These are phyloP conservation scores for Haberlea rhodopensis DNA, from an alignment of 257 asterid species.

Conservation along the genomic window DNA sequence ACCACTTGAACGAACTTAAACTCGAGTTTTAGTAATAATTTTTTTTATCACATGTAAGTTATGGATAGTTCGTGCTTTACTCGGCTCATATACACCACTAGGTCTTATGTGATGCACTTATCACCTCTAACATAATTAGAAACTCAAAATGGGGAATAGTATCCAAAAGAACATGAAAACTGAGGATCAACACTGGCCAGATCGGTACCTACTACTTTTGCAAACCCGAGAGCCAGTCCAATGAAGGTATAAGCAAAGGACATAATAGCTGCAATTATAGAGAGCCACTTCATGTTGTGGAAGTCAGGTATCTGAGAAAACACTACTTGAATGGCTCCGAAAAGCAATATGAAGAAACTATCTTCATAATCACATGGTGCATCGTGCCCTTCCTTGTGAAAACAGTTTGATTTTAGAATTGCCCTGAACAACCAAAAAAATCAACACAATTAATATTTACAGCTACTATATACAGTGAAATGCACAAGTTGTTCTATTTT, in stretches of 20 bases:
- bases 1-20: neutral
- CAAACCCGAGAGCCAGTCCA: slow-evolving; percentile 49
- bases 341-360: slow-evolving; percentile 43
- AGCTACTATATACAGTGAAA: neutral
- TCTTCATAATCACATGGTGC: slow-evolving; percentile 51
- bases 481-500: neutral
- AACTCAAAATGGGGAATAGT: neutral
- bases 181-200: neutral
- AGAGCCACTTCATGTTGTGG: slow-evolving; percentile 56
- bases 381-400: slow-evolving; percentile 52
- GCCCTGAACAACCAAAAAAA: slow-evolving; percentile 42
- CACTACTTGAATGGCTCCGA: slow-evolving; percentile 51
- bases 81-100: neutral
- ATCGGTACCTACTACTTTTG: slow-evolving; percentile 45
- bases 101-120: neutral
- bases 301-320: slow-evolving; percentile 65
- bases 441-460: neutral
- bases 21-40: neutral
- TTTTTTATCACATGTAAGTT: neutral
- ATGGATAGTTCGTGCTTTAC: neutral
- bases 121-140: neutral
- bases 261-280: slow-evolving; percentile 54
- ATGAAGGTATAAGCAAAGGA: slow-evolving; percentile 55
- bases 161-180: neutral
- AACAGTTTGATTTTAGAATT: slow-evolving; percentile 58